Percentiles rank a stretch among this genome's conserved stretches.
Evolutionary conservation across 306 rosid genomes (phyloP).

Genomic region (Prosopis cineraria): DNA sequence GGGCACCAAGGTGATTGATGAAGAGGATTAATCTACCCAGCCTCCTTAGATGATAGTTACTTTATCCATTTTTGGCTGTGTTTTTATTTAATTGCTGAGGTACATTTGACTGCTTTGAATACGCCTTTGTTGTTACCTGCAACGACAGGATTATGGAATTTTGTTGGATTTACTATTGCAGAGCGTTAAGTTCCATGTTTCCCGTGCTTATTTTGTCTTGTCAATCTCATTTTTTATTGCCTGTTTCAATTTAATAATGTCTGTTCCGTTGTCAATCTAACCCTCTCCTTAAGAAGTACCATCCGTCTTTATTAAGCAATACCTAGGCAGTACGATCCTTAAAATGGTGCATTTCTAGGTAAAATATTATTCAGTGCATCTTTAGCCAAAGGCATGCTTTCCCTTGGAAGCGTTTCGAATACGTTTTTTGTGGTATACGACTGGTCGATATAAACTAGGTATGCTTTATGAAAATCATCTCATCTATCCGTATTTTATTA

Average conservation of each 20-base stretch:
- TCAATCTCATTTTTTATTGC: not conserved
- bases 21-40: constrained; percentile 43
- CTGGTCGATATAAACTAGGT: no score
- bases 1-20: constrained; percentile 53
- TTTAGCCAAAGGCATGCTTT: no score
- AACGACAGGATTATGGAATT: constrained; percentile 2
- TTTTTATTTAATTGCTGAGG: constrained; percentile 14
- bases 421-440: no score
- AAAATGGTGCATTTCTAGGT: not conserved
- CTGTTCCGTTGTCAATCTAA: not conserved
- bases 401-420: no score
- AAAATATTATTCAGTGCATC: no score
- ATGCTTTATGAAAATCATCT: no score
- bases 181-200: not conserved
- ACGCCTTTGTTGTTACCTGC: not conserved
- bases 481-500: no score
- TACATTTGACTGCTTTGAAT: constrained; percentile 3
- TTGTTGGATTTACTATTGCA: not conserved
- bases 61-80: constrained; percentile 29
- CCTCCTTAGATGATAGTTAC: constrained; percentile 12
- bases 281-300: not conserved
- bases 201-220: not conserved
- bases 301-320: not conserved
- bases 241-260: not conserved
- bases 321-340: not conserved